These are phyloP conservation scores for Arthrobotrys entomopaga DNA, from an alignment of 2,329 filamentous ascomycete genomes.

Conservation along the genomic window DNA sequence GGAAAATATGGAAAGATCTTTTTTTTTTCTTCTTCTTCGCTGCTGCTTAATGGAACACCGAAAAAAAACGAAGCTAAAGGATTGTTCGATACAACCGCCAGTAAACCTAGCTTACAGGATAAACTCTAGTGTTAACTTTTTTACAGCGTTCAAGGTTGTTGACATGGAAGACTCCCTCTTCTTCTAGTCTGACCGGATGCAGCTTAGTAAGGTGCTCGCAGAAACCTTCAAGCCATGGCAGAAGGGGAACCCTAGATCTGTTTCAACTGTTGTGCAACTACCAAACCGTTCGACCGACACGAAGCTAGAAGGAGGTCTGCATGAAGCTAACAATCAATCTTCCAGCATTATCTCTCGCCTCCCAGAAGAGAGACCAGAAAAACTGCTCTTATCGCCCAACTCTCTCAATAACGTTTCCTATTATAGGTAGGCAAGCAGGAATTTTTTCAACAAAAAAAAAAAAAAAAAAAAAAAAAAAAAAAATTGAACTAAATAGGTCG, in stretches of 20 bases:
- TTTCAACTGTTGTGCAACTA: slow-evolving; percentile 53
- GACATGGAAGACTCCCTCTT: slow-evolving; percentile 19
- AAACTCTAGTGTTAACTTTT: slow-evolving; percentile 40
- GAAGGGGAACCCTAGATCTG: slow-evolving; percentile 16
- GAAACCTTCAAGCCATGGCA: slow-evolving; percentile 23
- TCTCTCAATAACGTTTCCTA: slow-evolving; percentile 43
- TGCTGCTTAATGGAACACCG: slow-evolving; percentile 12
- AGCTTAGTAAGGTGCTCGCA: slow-evolving; percentile 23
- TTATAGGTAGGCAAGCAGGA: slow-evolving; percentile 46
- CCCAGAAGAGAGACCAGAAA: slow-evolving; percentile 13
- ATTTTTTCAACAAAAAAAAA: neutral
- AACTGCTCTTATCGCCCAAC: slow-evolving; percentile 51
- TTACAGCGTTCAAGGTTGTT: slow-evolving; percentile 54
- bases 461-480: slow-evolving; percentile 17
- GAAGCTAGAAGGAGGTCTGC: slow-evolving; percentile 35
- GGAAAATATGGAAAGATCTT: neutral
- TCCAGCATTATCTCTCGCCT: slow-evolving; percentile 40
- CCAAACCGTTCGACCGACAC: slow-evolving; percentile 42
- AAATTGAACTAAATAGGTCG: neutral
- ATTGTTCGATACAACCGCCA: slow-evolving; percentile 14
- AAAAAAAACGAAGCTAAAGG: slow-evolving; percentile 20
- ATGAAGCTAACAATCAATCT: slow-evolving; percentile 33
- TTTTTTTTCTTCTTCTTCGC: slow-evolving; percentile 18
- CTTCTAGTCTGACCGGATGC: slow-evolving; percentile 36
- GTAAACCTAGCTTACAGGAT: slow-evolving; percentile 28